Percentiles rank a stretch among this genome's conserved stretches.
Conservation (phyloP, 768 basidiomycete species). For the Tylopilus cervinicoccineus region DNA sequence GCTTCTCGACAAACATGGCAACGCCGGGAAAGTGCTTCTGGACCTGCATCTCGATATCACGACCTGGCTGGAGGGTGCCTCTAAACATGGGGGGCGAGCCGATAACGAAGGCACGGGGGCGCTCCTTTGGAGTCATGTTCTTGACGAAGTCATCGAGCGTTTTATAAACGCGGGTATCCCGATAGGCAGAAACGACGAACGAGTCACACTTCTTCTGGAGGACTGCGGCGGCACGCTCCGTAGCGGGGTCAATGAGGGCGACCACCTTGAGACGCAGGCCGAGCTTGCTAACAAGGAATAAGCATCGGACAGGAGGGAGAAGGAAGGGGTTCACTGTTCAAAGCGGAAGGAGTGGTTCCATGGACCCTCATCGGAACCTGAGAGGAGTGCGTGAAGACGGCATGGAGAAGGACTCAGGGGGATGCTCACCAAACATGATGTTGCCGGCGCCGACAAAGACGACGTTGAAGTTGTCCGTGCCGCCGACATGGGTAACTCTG, state of each 20-base stretch:
- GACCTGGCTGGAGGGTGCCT: conserved; percentile 67
- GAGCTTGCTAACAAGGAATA: conserved; percentile 62
- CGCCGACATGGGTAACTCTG: conserved; percentile 50
- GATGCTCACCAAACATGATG: conserved; percentile 88
- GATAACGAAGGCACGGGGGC: conserved; percentile 80
- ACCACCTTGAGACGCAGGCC: conserved; percentile 94
- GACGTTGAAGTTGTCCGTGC: conserved; percentile 82
- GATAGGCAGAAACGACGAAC: conserved; percentile 92
- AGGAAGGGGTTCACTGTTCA: conserved; percentile 59
- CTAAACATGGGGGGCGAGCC: conserved; percentile 95
- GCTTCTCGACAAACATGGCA: conserved; percentile 91
- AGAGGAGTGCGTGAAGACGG: conserved; percentile 4
- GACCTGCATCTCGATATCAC: conserved; percentile 86
- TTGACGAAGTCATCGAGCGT: conserved; percentile 83
- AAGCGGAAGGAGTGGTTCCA: conserved; percentile 94
- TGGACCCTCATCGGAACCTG: conserved; percentile 84
- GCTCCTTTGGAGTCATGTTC: conserved; percentile 57
- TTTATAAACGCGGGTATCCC: conserved; percentile 80
- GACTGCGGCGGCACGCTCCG: conserved; percentile 73
- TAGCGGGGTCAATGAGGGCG: conserved; percentile 88
- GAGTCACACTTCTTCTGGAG: conserved; percentile 89
- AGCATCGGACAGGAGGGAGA: conserved; percentile 4
- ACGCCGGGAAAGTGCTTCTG: conserved; percentile 84
- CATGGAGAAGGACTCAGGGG: neutral
- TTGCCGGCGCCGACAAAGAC: conserved; percentile 95